Base-by-base conservation (phyloP, 805 yeast species). In the Candida golubevii region DNA sequence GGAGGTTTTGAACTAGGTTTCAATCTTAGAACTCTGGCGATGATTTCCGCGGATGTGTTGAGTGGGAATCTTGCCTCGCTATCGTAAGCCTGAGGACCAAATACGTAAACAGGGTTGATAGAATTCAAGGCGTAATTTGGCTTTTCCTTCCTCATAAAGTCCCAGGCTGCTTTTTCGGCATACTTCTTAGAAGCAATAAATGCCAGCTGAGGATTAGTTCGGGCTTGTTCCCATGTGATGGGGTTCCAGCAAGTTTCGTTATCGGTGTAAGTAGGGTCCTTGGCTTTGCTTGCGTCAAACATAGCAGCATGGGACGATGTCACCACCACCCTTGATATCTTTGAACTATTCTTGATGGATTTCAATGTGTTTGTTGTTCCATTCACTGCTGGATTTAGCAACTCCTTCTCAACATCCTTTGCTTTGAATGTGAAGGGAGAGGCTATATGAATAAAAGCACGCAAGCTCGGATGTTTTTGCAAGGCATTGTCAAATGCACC, bases 361-460 rank as follows among this genome's bases (percentile, higher is more conserved):
- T 32, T 41, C 33, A 51, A 40, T 1, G 53, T 49, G 14, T 48
- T 42, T 13, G 35, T 35, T 12, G 56, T 54, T 10, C 59, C 58
- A 11, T 39, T 37, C 6, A 78, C 62, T 1, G 85, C 84, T 4
- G 87, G 86, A 23, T 59, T 66, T 45, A 80, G 61, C 42, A 80
- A 63, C 15, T 77, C 82, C 39, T 72, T 71, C 45, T 74, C 82
- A 31, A 73, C 64, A 48, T 72, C 67, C 11, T 66, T 60, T 15
- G 68, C 61, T 9, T 71, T 67, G 56, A 71, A 74, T 26, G 70
- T 64, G 56, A 75, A 75, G 11, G 86, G 85, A 11, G 83, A 74
- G 2, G 87, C 86, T 8, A 82, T 72, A 59, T 81, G 87, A 35
- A 80, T 52, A 37, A 82, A 80, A 30, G 72, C 77, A 10, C 66